Evolutionary conservation across 2,329 filamentous ascomycete genomes (phyloP), one percentile per base, ranked within the genome.

Genomic region (Colletotrichum falcatum): DNA sequence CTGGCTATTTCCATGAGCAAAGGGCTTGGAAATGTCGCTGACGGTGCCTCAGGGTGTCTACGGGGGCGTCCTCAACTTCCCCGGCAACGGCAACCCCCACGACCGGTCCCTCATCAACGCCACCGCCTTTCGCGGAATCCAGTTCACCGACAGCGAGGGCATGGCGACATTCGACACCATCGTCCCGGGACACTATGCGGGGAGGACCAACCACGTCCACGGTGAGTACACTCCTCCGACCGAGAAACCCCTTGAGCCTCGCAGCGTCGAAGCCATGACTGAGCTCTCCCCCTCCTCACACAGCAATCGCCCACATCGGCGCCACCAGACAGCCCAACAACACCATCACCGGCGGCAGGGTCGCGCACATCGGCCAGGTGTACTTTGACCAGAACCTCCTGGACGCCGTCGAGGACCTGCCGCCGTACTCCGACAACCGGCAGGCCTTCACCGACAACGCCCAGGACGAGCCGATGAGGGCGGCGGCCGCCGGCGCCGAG

Each of bases 351-450:
- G 75, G 78, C 0, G 77, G 76, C 53, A 79, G 78, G 28, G 83
- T 87, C 62, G 85, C 87, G 7, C 88, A 91, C 76, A 84, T 91
- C 30, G 89, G 89, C 18, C 89, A 91, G 77, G 78, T 89, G 62
- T 91, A 89, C 80, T 88, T 90, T 75, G 87, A 90, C 77, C 85
- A 90, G 74, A 82, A 83, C 61, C 83, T 91, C 42, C 84, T 89
- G 70, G 70, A 78, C 5, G 75, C 81, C n/a, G 87, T 90, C 62
- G 86, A 89, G 68, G 75, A 77, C 18, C 79, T 79, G 0, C 74
- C 78, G 1, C 87, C 88, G 0, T 87, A 88, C 77, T 76, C 73
- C 39, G 76, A 75, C 61, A 88, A 87, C 76, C 82, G 77, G 0
- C 82, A 85, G 73, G 73, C 77, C 0, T 65, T 85, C 37, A 89